phyloP scores from a whole-genome alignment of 495 filamentous ascomycete genomes.

The Neurospora tetrasperma region DNA sequence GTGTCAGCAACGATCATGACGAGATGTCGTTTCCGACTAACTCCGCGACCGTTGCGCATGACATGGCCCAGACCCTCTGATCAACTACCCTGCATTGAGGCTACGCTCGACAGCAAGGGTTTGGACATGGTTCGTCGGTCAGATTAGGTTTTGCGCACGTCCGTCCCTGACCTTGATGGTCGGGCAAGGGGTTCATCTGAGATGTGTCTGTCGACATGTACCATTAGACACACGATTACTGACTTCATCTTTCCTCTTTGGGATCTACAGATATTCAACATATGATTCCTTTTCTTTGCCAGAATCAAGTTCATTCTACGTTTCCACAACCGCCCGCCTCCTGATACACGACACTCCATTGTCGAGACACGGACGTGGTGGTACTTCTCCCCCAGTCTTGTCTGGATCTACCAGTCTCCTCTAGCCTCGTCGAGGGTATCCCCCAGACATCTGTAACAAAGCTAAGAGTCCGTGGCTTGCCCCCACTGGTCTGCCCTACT shows the following conservation, averaged over 20 bases:
- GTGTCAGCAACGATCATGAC: slow-evolving; percentile 1
- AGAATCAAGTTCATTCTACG: background rate
- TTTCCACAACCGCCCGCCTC: background rate
- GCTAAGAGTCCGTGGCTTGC: slow-evolving; percentile 21
- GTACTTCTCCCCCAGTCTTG: background rate
- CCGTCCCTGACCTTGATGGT: slow-evolving; percentile 1
- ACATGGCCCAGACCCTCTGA: slow-evolving; percentile 17
- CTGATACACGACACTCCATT: slow-evolving; percentile 9
- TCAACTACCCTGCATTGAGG: slow-evolving; percentile 16
- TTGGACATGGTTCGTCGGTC: slow-evolving; percentile 25
- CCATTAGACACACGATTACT: background rate
- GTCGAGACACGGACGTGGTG: slow-evolving; percentile 10
- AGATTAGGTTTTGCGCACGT: slow-evolving; percentile 57
- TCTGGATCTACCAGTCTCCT: background rate
- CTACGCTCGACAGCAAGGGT: slow-evolving; percentile 13
- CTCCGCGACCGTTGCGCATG: slow-evolving; percentile 15
- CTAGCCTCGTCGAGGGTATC: slow-evolving; percentile 16
- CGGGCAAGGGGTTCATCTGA: background rate
- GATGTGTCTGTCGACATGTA: background rate
- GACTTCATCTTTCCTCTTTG: background rate
- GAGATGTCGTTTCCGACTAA: slow-evolving; percentile 10
- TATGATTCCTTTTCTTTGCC: slow-evolving; percentile 2
- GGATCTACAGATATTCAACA: too few species aligned
- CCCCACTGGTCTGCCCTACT: slow-evolving; percentile 22
- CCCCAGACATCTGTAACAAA: slow-evolving; percentile 29